Evolutionary conservation across 192 early-diverging fungal species (phyloP).

Genomic region (Rhizophagus prolifer): DNA sequence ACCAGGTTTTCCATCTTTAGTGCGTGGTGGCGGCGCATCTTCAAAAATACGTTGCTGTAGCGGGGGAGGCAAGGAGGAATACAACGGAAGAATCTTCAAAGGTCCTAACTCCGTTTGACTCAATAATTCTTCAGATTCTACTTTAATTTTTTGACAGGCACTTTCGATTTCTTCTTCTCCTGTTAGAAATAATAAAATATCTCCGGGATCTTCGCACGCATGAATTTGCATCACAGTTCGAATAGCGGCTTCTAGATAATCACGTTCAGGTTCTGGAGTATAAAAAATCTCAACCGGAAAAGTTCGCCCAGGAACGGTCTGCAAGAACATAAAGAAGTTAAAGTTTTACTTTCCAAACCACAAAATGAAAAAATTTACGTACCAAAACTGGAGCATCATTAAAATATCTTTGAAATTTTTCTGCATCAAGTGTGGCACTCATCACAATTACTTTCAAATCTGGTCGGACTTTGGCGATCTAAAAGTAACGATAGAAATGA

Average conservation of each 20-base stretch:
- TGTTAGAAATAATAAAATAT: constrained; percentile 95
- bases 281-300: constrained; percentile 99
- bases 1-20: constrained; percentile 79
- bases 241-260: constrained; percentile 96
- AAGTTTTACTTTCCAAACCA: neutral
- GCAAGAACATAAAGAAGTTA: neutral
- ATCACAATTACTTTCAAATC: constrained; percentile 96
- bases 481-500: constrained; percentile 20
- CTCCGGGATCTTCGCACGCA: constrained; percentile 88
- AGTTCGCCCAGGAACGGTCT: constrained; percentile 90
- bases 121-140: constrained; percentile 72
- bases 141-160: constrained; percentile 82
- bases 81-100: constrained; percentile 82
- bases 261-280: constrained; percentile 94
- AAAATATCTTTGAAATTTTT: constrained; percentile 99
- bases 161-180: constrained; percentile 99
- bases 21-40: constrained; percentile 78
- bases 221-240: constrained; percentile 95
- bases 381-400: constrained; percentile 89
- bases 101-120: constrained; percentile 67
- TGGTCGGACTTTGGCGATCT: constrained; percentile 65
- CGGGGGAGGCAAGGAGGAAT: constrained; percentile 88
- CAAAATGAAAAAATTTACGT: constrained; percentile 31
- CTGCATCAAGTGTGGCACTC: constrained; percentile 97
- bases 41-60: constrained; percentile 95